Conservation (phyloP, 805 yeast genomes). For the Scheffersomyces ergatensis region DNA sequence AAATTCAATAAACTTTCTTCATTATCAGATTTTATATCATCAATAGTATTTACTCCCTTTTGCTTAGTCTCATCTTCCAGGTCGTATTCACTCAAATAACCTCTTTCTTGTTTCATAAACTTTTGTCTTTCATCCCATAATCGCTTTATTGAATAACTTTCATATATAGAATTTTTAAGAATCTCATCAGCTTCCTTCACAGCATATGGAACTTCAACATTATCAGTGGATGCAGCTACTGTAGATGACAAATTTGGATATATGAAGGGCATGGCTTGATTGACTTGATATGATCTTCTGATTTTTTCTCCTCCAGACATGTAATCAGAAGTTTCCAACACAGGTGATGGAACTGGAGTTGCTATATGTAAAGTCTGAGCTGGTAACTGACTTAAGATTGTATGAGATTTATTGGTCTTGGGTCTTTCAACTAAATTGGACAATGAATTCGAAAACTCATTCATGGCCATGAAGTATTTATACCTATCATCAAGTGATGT, state of each 20-base stretch:
- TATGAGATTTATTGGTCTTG: slow-evolving; percentile 46
- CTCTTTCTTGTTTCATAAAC: slow-evolving; percentile 74
- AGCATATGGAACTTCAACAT: slow-evolving; percentile 60
- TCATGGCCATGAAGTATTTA: slow-evolving; percentile 36
- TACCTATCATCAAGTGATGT: slow-evolving; percentile 23
- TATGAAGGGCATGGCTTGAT: slow-evolving; percentile 64
- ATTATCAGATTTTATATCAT: neutral
- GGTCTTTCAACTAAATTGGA: slow-evolving; percentile 61
- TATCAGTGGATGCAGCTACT: slow-evolving; percentile 24
- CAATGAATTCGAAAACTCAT: slow-evolving; percentile 48
- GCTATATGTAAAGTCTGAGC: slow-evolving; percentile 67
- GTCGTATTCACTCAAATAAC: slow-evolving; percentile 29
- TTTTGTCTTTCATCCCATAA: slow-evolving; percentile 68
- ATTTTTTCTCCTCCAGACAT: slow-evolving; percentile 49
- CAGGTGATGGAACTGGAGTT: slow-evolving; percentile 87
- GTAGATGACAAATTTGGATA: slow-evolving; percentile 43
- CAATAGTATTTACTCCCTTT: neutral
- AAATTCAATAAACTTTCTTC: slow-evolving; percentile 7
- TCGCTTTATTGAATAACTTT: slow-evolving; percentile 67
- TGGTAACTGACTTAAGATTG: slow-evolving; percentile 45
- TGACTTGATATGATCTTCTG: slow-evolving; percentile 59
- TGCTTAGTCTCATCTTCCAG: neutral
- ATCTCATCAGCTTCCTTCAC: slow-evolving; percentile 77
- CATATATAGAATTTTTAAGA: slow-evolving; percentile 57
- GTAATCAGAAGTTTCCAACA: slow-evolving; percentile 42